Evolutionary conservation across 495 filamentous ascomycete genomes (phyloP).

Genomic region (Tuber magnatum): DNA sequence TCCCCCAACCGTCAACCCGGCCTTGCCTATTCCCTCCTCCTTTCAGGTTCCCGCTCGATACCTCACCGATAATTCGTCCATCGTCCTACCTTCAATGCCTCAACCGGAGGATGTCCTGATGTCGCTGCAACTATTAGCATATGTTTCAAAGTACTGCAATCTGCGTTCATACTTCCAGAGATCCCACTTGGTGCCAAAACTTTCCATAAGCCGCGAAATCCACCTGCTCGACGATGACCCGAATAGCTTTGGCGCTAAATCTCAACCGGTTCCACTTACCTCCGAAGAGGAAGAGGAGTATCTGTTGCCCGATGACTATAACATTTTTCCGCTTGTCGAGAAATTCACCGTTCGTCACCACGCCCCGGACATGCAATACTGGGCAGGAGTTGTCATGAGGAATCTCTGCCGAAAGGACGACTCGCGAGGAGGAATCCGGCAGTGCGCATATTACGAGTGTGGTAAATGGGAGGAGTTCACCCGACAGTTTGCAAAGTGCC

Average conservation of each 20-base stretch:
- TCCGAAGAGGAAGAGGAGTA: constrained; percentile 79
- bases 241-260: constrained; percentile 29
- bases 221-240: constrained; percentile 65
- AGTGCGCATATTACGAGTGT: constrained; percentile 95
- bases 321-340: constrained; percentile 96
- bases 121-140: constrained; percentile 95
- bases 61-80: constrained; percentile 59
- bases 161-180: constrained; percentile 89
- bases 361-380: constrained; percentile 96
- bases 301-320: constrained; percentile 83
- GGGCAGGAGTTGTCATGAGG: constrained; percentile 97
- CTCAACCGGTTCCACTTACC: constrained; percentile 44
- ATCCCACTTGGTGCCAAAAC: constrained; percentile 84
- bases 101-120: constrained; percentile 95
- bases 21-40: constrained; percentile 56
- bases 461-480: constrained; percentile 96
- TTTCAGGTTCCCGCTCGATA: constrained; percentile 57
- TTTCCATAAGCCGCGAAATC: constrained; percentile 82
- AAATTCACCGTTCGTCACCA: constrained; percentile 95
- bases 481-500: constrained; percentile 94
- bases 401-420: constrained; percentile 98
- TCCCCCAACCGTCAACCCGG: constrained; percentile 63
- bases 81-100: constrained; percentile 77
- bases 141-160: constrained; percentile 98
- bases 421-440: constrained; percentile 81